These are phyloP conservation scores for Tillandsia fasciculata DNA, from an alignment of 176 grass and related monocot genomes.

Conservation along the genomic window DNA sequence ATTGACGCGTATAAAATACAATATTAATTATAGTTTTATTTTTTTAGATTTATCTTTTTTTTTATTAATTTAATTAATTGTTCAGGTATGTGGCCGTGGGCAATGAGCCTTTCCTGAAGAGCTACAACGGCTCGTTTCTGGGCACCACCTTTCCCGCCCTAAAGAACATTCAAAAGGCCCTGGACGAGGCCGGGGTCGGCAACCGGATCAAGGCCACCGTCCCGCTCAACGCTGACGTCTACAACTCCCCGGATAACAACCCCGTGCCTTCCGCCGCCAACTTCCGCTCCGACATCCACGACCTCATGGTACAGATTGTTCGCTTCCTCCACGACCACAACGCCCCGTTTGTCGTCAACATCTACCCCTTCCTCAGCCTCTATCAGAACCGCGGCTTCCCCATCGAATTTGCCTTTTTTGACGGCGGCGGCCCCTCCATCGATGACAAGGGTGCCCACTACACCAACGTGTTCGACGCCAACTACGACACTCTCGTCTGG, in stretches of 20 bases:
- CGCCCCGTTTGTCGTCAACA: slow-evolving; percentile 70
- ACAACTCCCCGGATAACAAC: slow-evolving; percentile 29
- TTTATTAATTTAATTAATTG: neutral
- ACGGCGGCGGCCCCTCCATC: slow-evolving; percentile 38
- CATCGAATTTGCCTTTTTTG: slow-evolving; percentile 68
- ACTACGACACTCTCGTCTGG: slow-evolving; percentile 65
- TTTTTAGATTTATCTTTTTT: neutral
- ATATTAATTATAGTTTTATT: neutral
- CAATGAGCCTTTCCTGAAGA: slow-evolving; percentile 68
- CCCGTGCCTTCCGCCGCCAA: slow-evolving; percentile 44
- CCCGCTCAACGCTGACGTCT: slow-evolving; percentile 74
- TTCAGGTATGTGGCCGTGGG: slow-evolving; percentile 76
- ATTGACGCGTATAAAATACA: neutral
- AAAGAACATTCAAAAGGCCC: slow-evolving; percentile 79
- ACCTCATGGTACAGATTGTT: slow-evolving; percentile 51
- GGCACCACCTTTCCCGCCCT: slow-evolving; percentile 53
- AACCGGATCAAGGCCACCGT: slow-evolving; percentile 42
- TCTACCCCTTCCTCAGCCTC: slow-evolving; percentile 81
- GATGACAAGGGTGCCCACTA: slow-evolving; percentile 53
- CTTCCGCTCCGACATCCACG: slow-evolving; percentile 66
- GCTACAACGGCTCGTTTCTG: slow-evolving; percentile 64
- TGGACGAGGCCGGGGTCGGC: slow-evolving; percentile 45
- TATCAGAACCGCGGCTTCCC: slow-evolving; percentile 60
- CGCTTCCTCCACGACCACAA: slow-evolving; percentile 50
- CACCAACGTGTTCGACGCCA: slow-evolving; percentile 86